Base-by-base conservation (phyloP, 116 monocot species). In the Iris pallida region DNA sequence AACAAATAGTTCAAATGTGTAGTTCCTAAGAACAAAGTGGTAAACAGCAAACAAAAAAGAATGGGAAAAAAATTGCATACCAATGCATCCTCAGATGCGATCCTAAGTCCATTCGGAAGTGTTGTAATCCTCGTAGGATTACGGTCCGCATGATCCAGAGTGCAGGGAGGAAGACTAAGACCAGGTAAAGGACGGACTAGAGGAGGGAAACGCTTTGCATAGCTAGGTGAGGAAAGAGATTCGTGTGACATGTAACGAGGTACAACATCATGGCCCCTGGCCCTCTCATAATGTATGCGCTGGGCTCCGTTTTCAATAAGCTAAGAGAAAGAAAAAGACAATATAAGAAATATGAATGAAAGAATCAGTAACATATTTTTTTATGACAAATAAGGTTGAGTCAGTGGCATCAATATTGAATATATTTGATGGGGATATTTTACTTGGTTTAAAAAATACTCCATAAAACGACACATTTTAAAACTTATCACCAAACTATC, bases 81-180 rank as follows among this genome's bases (percentile, higher is more conserved):
- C 64, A 63, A 66, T 5, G 80, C 73, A 74, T 89, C 76, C 61
- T 93, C 84, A 45, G 92, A 88, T 61, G 88, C 92, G 63, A 92
- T 72, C 66, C 57, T 83, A 7, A 93, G 58, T 52, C 93, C 93
- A 74, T 89, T 93, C 49, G 84, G 78, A 69, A 93, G 89, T 5
- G 72, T 78, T 5, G 93, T 89, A 15, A 93, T 73, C 58, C 73
- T 82, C 1, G 93, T 93, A 46, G 86, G 80, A 57, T 68, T 54
- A 16, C 10, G 55, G 68, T 74, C 69, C 14, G 61, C 16, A 17
- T 16, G 47, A 42, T 87, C 84, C 7, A 80, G 68, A 41, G 89
- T 65, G 63, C 4, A 63, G 0, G 62, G 45, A 64, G 86, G 86
- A 47, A 77, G 41, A 57, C 78, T 76, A 19, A 89, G 43, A 10